Evolutionary conservation across 192 early-diverging fungal species (phyloP).

Genomic region (Lobosporangium transversale): DNA sequence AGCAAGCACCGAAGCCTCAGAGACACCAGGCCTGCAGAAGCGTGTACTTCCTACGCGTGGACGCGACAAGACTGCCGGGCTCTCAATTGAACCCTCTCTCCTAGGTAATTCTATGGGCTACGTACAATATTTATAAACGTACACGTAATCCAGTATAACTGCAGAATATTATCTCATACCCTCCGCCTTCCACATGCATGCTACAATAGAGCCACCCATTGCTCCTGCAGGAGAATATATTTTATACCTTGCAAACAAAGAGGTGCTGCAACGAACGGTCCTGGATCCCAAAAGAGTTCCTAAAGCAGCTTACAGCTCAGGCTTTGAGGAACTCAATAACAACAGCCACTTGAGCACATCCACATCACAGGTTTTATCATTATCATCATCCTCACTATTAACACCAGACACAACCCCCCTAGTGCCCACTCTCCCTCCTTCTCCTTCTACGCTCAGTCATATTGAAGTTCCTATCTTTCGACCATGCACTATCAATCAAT

Average conservation of each 20-base stretch:
- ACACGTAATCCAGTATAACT: too few species aligned
- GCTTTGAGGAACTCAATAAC: constrained; percentile 1
- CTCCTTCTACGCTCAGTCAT: constrained; percentile 21
- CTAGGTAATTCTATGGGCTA: constrained; percentile 20
- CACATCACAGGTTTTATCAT: not conserved
- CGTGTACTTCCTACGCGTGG: constrained; percentile 33
- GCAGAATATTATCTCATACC: too few species aligned
- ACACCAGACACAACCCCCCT: not conserved
- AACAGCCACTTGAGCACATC: not conserved
- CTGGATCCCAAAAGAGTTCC: constrained; percentile 20
- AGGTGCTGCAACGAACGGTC: constrained; percentile 2
- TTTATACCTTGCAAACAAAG: constrained; percentile 22
- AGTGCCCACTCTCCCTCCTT: not conserved
- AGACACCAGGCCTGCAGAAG: constrained; percentile 13
- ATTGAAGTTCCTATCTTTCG: constrained; percentile 51
- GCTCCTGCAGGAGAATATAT: constrained; percentile 42
- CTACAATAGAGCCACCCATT: constrained; percentile 21
- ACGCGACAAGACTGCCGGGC: constrained; percentile 16
- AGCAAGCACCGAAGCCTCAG: not conserved
- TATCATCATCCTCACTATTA: not conserved
- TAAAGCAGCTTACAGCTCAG: constrained; percentile 18
- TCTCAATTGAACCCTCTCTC: constrained; percentile 28
- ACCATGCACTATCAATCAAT: constrained; percentile 35
- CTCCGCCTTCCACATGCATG: not conserved
- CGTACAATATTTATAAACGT: too few species aligned